phyloP scores from a whole-genome alignment of 2,329 filamentous ascomycete species.

The Aureobasidium pullulans region DNA sequence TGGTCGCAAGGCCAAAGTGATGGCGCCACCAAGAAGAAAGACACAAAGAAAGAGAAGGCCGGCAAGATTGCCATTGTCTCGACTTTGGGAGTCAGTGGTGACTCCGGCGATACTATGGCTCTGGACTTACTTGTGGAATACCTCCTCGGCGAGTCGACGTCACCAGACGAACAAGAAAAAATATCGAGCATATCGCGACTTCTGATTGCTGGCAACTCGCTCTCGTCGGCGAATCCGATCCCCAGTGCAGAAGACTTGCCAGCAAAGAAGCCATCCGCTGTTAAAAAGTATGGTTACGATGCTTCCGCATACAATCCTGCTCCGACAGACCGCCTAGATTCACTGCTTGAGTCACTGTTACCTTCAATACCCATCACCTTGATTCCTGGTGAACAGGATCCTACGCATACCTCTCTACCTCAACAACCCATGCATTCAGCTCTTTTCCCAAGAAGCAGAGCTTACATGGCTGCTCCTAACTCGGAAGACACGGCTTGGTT shows the following conservation, averaged over 20 bases:
- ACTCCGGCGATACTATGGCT: conserved; percentile 64
- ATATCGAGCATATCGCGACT: conserved; percentile 69
- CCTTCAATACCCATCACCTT: conserved; percentile 84
- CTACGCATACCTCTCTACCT: conserved; percentile 80
- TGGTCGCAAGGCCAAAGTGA: conserved; percentile 60
- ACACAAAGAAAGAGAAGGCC: conserved; percentile 35
- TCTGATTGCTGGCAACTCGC: conserved; percentile 86
- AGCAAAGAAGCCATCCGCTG: conserved; percentile 32
- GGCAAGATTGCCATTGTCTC: conserved; percentile 84
- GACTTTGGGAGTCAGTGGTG: conserved; percentile 74
- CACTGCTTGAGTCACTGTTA: conserved; percentile 71
- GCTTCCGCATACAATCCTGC: conserved; percentile 77
- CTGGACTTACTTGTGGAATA: conserved; percentile 78
- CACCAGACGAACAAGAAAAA: conserved; percentile 50
- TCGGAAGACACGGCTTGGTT: conserved; percentile 58
- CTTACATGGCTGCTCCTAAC: conserved; percentile 47
- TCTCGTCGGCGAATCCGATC: conserved; percentile 46
- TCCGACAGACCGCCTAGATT: conserved; percentile 76
- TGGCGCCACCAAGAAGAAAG: conserved; percentile 29
- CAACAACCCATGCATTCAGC: conserved; percentile 91
- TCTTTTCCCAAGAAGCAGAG: conserved; percentile 72
- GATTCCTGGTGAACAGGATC: conserved; percentile 75
- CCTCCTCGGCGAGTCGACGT: conserved; percentile 72
- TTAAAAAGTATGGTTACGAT: conserved; percentile 95
- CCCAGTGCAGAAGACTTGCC: conserved; percentile 40